Conservation (phyloP, 805 yeast species). For the Nakazawaea anatomiae region DNA sequence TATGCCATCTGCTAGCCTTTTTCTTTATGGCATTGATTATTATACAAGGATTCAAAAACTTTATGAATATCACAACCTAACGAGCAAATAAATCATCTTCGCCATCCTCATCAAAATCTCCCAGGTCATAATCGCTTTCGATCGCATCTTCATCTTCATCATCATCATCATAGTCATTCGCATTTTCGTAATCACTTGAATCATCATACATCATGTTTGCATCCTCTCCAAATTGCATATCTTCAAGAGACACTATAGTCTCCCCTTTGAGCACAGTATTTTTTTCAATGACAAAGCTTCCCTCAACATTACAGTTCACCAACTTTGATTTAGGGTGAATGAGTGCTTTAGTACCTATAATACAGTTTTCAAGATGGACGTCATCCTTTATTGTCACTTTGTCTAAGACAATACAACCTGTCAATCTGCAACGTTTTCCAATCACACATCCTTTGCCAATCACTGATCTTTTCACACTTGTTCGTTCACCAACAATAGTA, state of each 20-base stretch:
- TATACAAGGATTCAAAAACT: no score
- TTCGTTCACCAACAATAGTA: conserved; percentile 70
- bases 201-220: conserved; percentile 13
- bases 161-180: conserved; percentile 21
- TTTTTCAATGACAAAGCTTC: conserved; percentile 60
- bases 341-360: conserved; percentile 66
- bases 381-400: conserved; percentile 75
- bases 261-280: conserved; percentile 40
- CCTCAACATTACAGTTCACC: conserved; percentile 81
- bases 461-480: conserved; percentile 81
- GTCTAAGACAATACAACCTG: conserved; percentile 78
- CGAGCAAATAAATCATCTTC: conserved; percentile 29
- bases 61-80: background rate
- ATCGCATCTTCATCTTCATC: conserved; percentile 33
- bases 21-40: no score
- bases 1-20: no score
- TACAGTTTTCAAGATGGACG: conserved; percentile 74
- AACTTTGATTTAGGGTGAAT: conserved; percentile 62
- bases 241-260: conserved; percentile 21
- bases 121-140: no score
- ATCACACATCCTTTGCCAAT: conserved; percentile 69
- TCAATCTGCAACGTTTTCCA: conserved; percentile 82
- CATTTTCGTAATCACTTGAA: conserved; percentile 20
- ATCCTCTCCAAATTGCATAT: conserved; percentile 23
- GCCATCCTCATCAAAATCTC: conserved; percentile 43